Conservation (phyloP, 2,329 filamentous ascomycete genomes). For the Colletotrichum eleusines region DNA sequence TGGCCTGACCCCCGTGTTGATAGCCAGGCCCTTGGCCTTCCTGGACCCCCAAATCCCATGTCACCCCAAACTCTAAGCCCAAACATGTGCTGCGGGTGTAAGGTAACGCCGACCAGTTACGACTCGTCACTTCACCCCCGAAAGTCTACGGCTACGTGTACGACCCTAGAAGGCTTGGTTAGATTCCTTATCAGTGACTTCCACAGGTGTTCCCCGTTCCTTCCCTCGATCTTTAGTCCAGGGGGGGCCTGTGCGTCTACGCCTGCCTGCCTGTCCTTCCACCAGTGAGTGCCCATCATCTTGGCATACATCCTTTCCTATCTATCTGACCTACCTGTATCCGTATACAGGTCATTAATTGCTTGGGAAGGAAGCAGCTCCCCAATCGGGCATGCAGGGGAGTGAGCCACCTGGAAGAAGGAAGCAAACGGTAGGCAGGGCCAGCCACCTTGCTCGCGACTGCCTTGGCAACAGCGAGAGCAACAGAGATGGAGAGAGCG, state of each 20-base stretch:
- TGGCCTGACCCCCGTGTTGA: slow-evolving; percentile 4
- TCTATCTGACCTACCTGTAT: no score
- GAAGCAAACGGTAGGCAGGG: neutral
- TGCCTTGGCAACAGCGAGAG: neutral
- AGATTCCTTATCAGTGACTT: slow-evolving; percentile 35
- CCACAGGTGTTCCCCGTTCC: neutral
- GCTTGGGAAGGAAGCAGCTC: slow-evolving; percentile 13
- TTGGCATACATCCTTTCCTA: slow-evolving; percentile 21
- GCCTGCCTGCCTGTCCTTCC: slow-evolving; percentile 1
- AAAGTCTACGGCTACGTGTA: neutral
- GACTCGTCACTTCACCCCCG: neutral
- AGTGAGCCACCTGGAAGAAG: neutral
- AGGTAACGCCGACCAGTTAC: slow-evolving; percentile 5
- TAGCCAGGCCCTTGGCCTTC: neutral
- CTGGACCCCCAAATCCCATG: slow-evolving; percentile 37
- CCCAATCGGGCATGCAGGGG: slow-evolving; percentile 29
- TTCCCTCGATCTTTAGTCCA: neutral
- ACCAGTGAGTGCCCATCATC: neutral
- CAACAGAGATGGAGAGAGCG: neutral
- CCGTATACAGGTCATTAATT: neutral
- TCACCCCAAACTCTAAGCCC: slow-evolving; percentile 36
- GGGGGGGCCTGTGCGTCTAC: slow-evolving; percentile 22
- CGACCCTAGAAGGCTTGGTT: neutral
- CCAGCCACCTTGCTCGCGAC: neutral
- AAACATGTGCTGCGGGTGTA: slow-evolving; percentile 17